Conservation (phyloP, 805 yeast species). For the Sugiyamaella valdiviana region DNA sequence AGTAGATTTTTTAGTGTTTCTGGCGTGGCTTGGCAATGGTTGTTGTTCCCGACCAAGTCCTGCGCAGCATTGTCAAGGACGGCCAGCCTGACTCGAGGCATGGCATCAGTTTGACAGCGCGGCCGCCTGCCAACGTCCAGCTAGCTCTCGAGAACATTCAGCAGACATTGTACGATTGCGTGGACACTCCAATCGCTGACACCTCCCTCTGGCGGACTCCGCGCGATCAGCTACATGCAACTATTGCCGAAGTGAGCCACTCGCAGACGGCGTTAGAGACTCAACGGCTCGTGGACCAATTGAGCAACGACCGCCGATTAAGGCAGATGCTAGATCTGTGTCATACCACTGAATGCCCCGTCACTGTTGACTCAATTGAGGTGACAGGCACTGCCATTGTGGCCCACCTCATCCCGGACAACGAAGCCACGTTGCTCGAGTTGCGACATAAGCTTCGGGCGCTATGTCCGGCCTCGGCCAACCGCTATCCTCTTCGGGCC, state of each 20-base stretch:
- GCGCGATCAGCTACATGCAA: conserved; percentile 4
- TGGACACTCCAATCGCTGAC: too few relatives aligned
- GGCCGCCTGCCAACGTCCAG: neutral
- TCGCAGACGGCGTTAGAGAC: neutral
- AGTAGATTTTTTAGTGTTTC: neutral
- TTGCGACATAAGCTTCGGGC: neutral
- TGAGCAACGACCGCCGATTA: neutral
- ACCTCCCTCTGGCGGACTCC: conserved; percentile 5
- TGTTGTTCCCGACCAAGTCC: neutral
- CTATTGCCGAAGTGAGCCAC: conserved; percentile 9
- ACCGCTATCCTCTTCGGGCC: neutral
- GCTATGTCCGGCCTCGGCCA: neutral
- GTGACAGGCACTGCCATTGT: neutral
- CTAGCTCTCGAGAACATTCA: too few relatives aligned
- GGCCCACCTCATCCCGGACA: neutral
- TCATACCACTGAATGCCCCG: neutral
- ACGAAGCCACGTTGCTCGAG: neutral
- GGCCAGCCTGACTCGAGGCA: neutral
- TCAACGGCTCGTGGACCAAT: neutral
- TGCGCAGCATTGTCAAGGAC: neutral
- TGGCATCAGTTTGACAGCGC: neutral
- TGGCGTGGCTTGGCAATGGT: neutral
- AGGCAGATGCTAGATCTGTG: neutral
- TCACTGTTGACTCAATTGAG: neutral
- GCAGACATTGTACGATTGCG: too few relatives aligned